Conservation (phyloP, 805 yeast species). For the Candida coquimbonensis region DNA sequence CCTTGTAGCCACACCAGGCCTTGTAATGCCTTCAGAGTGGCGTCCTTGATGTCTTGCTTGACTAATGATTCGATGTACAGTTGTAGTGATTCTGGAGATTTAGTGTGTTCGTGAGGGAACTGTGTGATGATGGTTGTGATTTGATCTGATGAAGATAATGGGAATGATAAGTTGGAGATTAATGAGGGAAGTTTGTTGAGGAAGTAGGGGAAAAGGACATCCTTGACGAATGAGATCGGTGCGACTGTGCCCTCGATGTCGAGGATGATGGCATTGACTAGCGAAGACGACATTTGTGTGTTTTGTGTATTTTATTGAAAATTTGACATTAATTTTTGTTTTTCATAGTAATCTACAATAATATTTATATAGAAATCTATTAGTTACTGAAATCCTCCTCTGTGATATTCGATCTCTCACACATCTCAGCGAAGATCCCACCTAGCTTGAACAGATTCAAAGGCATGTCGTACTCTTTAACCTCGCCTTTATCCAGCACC, state of each 20-base stretch:
- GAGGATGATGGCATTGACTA: slow-evolving; percentile 35
- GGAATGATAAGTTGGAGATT: slow-evolving; percentile 24
- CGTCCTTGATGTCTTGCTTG: slow-evolving; percentile 63
- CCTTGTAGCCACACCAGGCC: slow-evolving; percentile 82
- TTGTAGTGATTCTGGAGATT: slow-evolving; percentile 28
- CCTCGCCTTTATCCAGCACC: slow-evolving; percentile 47
- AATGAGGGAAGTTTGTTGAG: slow-evolving; percentile 39
- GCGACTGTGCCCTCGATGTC: slow-evolving; percentile 94
- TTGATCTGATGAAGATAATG: slow-evolving; percentile 22
- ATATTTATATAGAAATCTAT: not conserved
- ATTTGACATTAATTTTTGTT: too few species aligned
- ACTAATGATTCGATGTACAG: slow-evolving; percentile 54
- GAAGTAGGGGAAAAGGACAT: slow-evolving; percentile 71
- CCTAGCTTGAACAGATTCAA: slow-evolving; percentile 33
- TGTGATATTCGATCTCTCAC: slow-evolving; percentile 38
- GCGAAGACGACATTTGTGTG: not conserved
- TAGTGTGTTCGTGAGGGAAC: slow-evolving; percentile 17
- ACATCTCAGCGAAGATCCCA: slow-evolving; percentile 43
- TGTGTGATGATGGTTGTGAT: slow-evolving; percentile 11
- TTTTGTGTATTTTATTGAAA: not conserved
- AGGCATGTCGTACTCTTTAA: slow-evolving; percentile 46
- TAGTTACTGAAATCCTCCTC: slow-evolving; percentile 9
- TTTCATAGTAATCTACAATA: too few species aligned
- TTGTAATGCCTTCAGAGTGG: slow-evolving; percentile 69
- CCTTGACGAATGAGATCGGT: slow-evolving; percentile 84